Evolutionary conservation across 2,329 filamentous ascomycete genomes (phyloP).

Genomic region (Epichloe elymi): DNA sequence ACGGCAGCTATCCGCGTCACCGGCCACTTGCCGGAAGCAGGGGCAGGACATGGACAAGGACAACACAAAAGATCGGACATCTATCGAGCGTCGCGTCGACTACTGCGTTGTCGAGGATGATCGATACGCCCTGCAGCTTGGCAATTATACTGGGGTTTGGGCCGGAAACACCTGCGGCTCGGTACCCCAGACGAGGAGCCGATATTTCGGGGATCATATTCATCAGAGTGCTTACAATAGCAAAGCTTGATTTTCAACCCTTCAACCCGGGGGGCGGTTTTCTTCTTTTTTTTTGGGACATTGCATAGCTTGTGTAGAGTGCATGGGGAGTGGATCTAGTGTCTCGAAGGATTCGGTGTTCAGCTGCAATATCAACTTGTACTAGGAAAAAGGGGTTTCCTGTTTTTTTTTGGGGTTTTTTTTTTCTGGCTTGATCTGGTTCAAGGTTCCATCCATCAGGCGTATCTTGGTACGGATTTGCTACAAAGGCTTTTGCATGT

Average conservation of each 20-base stretch:
- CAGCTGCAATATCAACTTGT: background rate
- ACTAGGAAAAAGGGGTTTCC: background rate
- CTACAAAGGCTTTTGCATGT: background rate
- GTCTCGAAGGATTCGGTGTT: background rate
- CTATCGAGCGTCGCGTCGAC: constrained; percentile 8
- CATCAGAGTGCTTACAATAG: constrained; percentile 7
- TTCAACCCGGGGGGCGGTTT: background rate
- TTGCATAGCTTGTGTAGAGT: background rate
- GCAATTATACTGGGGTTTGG: constrained; percentile 13
- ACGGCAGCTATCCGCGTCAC: background rate
- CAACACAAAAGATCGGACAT: background rate
- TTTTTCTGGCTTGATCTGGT: background rate
- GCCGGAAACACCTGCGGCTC: constrained; percentile 5
- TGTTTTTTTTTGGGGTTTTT: background rate
- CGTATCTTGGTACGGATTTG: background rate
- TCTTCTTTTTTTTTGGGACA: background rate
- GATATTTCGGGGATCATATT: constrained; percentile 10
- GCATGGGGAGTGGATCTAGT: background rate
- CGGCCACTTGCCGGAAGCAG: background rate
- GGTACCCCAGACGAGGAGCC: constrained; percentile 8
- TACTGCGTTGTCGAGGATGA: constrained; percentile 8
- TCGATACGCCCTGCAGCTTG: constrained; percentile 1
- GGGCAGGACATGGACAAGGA: background rate
- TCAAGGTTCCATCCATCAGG: background rate
- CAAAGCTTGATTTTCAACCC: background rate